These are phyloP conservation scores for Elymus sibiricus DNA, from an alignment of 176 grass and related monocot species.

Conservation along the genomic window DNA sequence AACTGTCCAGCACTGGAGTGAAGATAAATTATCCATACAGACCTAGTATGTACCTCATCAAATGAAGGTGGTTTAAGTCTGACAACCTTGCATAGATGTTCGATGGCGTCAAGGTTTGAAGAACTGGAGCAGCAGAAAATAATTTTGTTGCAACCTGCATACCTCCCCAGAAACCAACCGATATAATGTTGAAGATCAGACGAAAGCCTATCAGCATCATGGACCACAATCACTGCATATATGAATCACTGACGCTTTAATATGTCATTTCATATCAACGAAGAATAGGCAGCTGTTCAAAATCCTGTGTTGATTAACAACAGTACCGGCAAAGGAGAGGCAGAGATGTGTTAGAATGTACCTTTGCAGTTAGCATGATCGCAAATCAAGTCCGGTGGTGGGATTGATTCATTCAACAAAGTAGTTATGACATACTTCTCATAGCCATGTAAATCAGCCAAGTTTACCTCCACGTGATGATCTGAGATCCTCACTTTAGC, in stretches of 20 bases:
- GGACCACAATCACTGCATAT: constrained; percentile 46
- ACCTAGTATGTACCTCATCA: constrained; percentile 41
- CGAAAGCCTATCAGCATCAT: constrained; percentile 61
- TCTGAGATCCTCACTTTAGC: constrained; percentile 39
- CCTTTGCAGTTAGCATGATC: constrained; percentile 48
- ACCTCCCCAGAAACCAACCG: constrained; percentile 55
- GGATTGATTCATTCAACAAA: constrained; percentile 51
- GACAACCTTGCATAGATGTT: constrained; percentile 44
- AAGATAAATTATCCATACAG: neutral
- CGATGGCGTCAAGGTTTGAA: constrained; percentile 60
- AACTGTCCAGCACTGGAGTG: neutral
- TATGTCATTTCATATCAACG: neutral
- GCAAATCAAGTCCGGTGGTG: constrained; percentile 29
- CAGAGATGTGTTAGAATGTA: neutral
- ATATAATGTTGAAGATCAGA: constrained; percentile 61
- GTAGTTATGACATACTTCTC: constrained; percentile 60
- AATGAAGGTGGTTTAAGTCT: constrained; percentile 57
- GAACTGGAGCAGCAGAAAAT: constrained; percentile 65
- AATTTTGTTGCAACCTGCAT: constrained; percentile 50
- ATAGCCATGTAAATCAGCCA: constrained; percentile 65
- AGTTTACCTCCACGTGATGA: constrained; percentile 66
- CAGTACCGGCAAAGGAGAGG: neutral
- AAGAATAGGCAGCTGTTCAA: neutral
- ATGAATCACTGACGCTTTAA: neutral
- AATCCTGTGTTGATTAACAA: neutral